Conservation (phyloP, 495 filamentous ascomycete species). For the Entonaema liquescens region DNA sequence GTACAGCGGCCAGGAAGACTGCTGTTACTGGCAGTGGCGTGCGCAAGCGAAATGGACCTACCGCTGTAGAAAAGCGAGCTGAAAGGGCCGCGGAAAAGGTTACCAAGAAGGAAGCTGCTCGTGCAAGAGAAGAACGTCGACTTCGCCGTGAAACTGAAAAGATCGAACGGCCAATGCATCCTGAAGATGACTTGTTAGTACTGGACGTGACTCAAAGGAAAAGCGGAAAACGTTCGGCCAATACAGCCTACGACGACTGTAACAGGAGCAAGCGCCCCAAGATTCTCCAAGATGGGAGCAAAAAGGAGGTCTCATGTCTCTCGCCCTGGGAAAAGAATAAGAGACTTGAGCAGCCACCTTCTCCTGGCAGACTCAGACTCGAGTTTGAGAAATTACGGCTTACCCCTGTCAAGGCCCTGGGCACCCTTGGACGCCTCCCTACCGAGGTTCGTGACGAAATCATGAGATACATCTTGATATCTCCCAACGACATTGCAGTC, state of each 20-base stretch:
- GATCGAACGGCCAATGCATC: conserved; percentile 10
- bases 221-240: not conserved
- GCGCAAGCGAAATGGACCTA: not conserved
- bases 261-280: conserved; percentile 4
- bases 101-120: conserved; percentile 10
- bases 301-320: not conserved
- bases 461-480: conserved; percentile 46
- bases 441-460: conserved; percentile 51
- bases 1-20: not conserved
- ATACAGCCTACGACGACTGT: conserved; percentile 11
- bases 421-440: conserved; percentile 32
- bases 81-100: not conserved
- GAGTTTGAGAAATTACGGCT: not conserved
- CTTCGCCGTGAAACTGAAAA: not conserved
- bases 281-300: not conserved
- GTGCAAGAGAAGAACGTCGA: not conserved
- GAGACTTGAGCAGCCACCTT: conserved; percentile 21
- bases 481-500: conserved; percentile 47
- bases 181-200: not conserved
- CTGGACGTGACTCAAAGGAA: conserved; percentile 1
- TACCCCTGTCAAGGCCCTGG: not conserved
- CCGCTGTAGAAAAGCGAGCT: not conserved
- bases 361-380: not conserved
- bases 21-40: not conserved
- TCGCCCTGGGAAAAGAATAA: conserved; percentile 18